Base-by-base conservation (phyloP, 2,329 filamentous ascomycete species). In the Ceratocystis ficicola region DNA sequence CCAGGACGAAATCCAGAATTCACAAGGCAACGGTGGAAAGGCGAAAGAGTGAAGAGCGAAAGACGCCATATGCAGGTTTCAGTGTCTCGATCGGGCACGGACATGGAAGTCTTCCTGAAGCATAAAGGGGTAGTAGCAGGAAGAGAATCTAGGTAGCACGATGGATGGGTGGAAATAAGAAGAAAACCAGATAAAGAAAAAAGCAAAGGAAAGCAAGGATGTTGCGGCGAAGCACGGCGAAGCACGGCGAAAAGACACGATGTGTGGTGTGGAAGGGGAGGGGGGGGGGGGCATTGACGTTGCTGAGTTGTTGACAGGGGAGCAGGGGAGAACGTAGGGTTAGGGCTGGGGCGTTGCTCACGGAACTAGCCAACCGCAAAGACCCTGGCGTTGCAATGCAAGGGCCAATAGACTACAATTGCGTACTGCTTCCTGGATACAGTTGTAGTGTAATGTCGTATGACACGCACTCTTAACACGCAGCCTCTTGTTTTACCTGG, bases 381-480 rank as follows among this genome's bases (percentile, higher is more conserved):
- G 52, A 57, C 52, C 15, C 52, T 57, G 25, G 17, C 10, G 25
- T 57, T 57, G 30, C 22, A 57, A 32, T 57, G 17, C 52, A 30
- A 57, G 52, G 52, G 52, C 52, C 15, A 20, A 17, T 48, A 48
- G 44, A 48, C 44, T 48, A 55, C 22, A 30, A 57, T 57, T 57
- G 52, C 52, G 52, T 57, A 57, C 22, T 57, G 25, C 52, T 57
- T 57, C 25, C 52, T 57, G 52, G 52, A 32, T 17, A 57, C 25
- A 57, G 52, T 57, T 32, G 52, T 25, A 57, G 22, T 57, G 52
- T 30, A 57, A 32, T 57, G 52, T 57, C 52, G 52, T 30, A 57
- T 57, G 52, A 57, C 52, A 57, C 52, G 52, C 52, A 57, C 52
- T 57, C 52, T 30, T 57, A 28, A 57, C 52, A 57, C 52, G 22